These are phyloP conservation scores for Colletotrichum horii DNA, from an alignment of 2,329 filamentous ascomycete species.

Conservation along the genomic window DNA sequence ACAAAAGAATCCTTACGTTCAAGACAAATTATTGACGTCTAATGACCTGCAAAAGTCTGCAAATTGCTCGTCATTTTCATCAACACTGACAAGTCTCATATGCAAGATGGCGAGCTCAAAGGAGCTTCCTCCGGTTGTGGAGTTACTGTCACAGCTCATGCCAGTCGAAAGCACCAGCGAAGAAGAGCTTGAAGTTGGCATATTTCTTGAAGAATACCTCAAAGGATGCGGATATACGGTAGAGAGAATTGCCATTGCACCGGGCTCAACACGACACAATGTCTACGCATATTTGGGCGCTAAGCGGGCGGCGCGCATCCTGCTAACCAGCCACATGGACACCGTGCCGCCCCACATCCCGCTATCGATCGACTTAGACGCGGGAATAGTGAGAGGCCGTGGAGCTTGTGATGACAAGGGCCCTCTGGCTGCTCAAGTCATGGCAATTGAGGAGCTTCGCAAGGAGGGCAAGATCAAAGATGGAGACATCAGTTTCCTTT, in stretches of 20 bases:
- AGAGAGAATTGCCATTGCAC: background rate
- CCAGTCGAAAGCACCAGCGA: background rate
- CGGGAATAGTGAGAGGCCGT: background rate
- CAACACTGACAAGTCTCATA: fast-evolving
- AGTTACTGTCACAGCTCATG: background rate
- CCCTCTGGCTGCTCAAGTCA: background rate
- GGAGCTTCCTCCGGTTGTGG: background rate
- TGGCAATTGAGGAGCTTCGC: background rate
- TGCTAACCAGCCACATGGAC: background rate
- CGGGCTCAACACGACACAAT: background rate
- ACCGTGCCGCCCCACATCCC: background rate
- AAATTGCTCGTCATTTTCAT: fast-evolving
- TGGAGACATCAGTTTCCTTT: conserved; percentile 51
- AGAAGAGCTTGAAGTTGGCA: background rate
- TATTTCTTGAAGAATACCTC: background rate
- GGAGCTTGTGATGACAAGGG: background rate
- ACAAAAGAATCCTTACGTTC: background rate
- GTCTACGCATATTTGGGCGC: background rate
- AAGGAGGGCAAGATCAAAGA: conserved; percentile 21
- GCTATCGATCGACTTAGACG: background rate
- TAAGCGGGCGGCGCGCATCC: background rate
- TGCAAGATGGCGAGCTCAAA: background rate
- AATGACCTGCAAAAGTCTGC: background rate
- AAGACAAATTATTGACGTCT: background rate
- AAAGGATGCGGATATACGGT: background rate